These are phyloP conservation scores for Penstemon davidsonii DNA, from an alignment of 257 asterid genomes.

Conservation along the genomic window DNA sequence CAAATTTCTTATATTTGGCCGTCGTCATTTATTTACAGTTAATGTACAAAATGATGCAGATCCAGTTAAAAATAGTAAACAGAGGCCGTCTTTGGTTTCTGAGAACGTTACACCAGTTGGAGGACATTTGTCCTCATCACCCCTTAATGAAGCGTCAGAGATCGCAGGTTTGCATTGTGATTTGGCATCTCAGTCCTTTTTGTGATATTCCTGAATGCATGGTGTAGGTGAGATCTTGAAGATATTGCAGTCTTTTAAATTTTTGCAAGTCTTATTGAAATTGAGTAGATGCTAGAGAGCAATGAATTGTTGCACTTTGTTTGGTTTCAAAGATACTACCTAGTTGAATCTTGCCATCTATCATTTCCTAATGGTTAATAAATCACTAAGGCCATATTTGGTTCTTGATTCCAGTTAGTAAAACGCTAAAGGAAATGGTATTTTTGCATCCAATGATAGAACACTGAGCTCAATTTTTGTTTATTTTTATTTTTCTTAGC, in stretches of 20 bases:
- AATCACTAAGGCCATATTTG: background rate
- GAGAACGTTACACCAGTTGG: conserved; percentile 43
- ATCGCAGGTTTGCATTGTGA: conserved; percentile 43
- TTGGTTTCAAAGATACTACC: conserved; percentile 13
- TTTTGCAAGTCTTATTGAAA: conserved; percentile 19
- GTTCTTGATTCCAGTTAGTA: too few species aligned
- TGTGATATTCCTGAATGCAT: conserved; percentile 14
- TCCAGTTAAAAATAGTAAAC: conserved; percentile 31
- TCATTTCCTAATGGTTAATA: background rate
- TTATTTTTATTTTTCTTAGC: too few species aligned
- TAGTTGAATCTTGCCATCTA: conserved; percentile 10
- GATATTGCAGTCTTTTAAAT: conserved; percentile 20
- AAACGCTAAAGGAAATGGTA: too few species aligned
- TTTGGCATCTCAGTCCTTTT: conserved; percentile 25
- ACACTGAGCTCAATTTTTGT: too few species aligned
- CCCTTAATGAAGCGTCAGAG: conserved; percentile 31
- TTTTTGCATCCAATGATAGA: too few species aligned
- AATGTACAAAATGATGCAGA: conserved; percentile 44
- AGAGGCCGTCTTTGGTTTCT: conserved; percentile 27
- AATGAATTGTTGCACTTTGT: conserved; percentile 24
- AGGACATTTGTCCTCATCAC: conserved; percentile 36
- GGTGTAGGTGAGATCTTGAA: background rate
- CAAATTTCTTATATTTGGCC: conserved; percentile 1
- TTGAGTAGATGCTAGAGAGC: conserved; percentile 4
- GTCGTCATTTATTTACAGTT: conserved; percentile 23